Evolutionary conservation across 2,329 filamentous ascomycete genomes (phyloP).

Genomic region (Clonostachys byssicola): DNA sequence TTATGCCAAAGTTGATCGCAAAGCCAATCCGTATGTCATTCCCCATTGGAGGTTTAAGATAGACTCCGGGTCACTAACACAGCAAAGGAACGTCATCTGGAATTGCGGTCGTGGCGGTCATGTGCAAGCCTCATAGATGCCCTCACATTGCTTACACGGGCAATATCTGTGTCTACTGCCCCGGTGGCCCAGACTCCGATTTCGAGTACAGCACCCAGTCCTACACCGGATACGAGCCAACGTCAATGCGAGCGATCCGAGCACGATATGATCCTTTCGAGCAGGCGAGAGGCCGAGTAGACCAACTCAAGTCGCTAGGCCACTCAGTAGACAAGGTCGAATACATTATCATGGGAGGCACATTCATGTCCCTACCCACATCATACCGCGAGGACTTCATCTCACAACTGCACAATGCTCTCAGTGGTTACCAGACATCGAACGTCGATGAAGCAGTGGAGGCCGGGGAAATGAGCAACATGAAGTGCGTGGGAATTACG

Average conservation of each 20-base stretch:
- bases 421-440: conserved; percentile 91
- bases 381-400: conserved; percentile 93
- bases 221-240: conserved; percentile 97
- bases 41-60: conserved; percentile 3
- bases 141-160: conserved; percentile 98
- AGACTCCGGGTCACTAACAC: not conserved
- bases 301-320: conserved; percentile 91
- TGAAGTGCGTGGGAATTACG: conserved; percentile 97
- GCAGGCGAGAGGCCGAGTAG: conserved; percentile 90
- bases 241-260: conserved; percentile 95
- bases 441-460: conserved; percentile 94
- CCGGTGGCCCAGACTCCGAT: conserved; percentile 94
- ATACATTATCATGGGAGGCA: conserved; percentile 99
- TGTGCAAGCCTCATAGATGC: conserved; percentile 98
- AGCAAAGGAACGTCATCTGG: conserved; percentile 81
- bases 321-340: conserved; percentile 99
- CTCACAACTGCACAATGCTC: conserved; percentile 90
- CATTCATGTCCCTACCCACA: conserved; percentile 93
- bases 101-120: conserved; percentile 96
- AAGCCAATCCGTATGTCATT: conserved; percentile 75
- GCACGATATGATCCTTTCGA: conserved; percentile 97
- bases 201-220: conserved; percentile 99
- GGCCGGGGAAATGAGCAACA: conserved; percentile 92
- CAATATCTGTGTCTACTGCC: conserved; percentile 98
- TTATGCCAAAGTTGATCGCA: conserved; percentile 90